phyloP scores from a whole-genome alignment of 2,329 filamentous ascomycete genomes.

The Curvularia sp. region DNA sequence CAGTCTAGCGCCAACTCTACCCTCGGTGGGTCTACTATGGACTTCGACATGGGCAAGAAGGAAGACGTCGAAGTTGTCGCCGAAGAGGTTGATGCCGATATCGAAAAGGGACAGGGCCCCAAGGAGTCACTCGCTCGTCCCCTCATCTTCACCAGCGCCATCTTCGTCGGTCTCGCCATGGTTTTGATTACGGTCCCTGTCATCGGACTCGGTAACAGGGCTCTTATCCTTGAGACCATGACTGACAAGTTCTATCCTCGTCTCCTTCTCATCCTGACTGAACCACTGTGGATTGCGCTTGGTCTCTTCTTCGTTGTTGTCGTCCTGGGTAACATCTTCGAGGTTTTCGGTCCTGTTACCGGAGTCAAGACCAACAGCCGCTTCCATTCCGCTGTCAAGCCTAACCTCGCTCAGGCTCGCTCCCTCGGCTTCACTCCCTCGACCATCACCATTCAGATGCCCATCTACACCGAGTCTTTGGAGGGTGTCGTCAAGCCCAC shows the following conservation, averaged over 20 bases:
- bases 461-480: constrained; percentile 85
- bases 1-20: constrained; percentile 32
- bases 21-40: constrained; percentile 36
- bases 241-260: constrained; percentile 62
- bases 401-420: constrained; percentile 56
- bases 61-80: constrained; percentile 21
- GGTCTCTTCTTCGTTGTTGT: constrained; percentile 52
- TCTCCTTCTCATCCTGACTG: constrained; percentile 58
- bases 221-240: constrained; percentile 60
- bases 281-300: constrained; percentile 60
- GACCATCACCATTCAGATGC: constrained; percentile 77
- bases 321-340: constrained; percentile 29
- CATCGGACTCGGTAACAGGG: constrained; percentile 63
- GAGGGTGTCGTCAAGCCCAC: constrained; percentile 75
- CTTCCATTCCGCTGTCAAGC: constrained; percentile 71
- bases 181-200: constrained; percentile 60
- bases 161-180: constrained; percentile 61
- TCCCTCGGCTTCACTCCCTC: constrained; percentile 66
- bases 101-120: constrained; percentile 40
- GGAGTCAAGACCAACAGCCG: constrained; percentile 78
- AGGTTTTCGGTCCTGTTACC: constrained; percentile 76
- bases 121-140: constrained; percentile 55
- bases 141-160: constrained; percentile 61
- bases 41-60: constrained; percentile 19
- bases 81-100: constrained; percentile 30